Base-by-base conservation (phyloP, 192 early-diverging fungal genomes). In the Coemansia sp. region DNA sequence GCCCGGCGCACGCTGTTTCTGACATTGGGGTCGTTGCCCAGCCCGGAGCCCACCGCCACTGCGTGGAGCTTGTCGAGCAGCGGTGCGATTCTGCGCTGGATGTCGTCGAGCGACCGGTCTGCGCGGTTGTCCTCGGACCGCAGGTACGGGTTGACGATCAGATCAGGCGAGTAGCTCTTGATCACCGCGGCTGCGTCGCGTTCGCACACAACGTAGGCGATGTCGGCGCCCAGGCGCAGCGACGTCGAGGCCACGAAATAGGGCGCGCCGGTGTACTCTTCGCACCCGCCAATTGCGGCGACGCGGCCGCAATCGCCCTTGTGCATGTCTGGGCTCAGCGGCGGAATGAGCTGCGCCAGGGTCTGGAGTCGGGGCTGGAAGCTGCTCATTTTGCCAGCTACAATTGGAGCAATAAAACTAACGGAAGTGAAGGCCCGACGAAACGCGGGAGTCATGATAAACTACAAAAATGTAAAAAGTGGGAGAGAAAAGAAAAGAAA, bases 91-190 rank as follows among this genome's bases (percentile, higher is more conserved):
- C 75, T 82, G 18, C 69, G 65, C 8, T 81, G 71, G 8, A 85
- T 73, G 23, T 78, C 74, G 11, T 80, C 54, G 22, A 67, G 31
- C 18, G 56, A 32, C 5, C 48, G 53, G 25, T 57, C 52, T 18
- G 58, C 32, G 19, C 49, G 53, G 32, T 56, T 77, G 63, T 64
- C 62, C 2, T 55, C 54, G 28, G 65, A 78, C 27, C 81, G 77
- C 53, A 98, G 57, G 55, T 89, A 91, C 5, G 97, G 97, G 70
- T 94, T 88, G 4, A 99, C 97, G 56, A 99, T 98, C 7, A 99
- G 70, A 55, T 99, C 89, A 18, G 91, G 88, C 24, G 86, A 84
- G 71, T 91, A 91, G 44, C 83, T 72, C 62, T 95, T 97, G 49
- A 98, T 93, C 7, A 85, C 88, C 1, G 73, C 58, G 0, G 80